Percentiles rank a stretch among this genome's conserved stretches.
Conservation (phyloP, 345 rosid genomes). For the Luvunga scandens region DNA sequence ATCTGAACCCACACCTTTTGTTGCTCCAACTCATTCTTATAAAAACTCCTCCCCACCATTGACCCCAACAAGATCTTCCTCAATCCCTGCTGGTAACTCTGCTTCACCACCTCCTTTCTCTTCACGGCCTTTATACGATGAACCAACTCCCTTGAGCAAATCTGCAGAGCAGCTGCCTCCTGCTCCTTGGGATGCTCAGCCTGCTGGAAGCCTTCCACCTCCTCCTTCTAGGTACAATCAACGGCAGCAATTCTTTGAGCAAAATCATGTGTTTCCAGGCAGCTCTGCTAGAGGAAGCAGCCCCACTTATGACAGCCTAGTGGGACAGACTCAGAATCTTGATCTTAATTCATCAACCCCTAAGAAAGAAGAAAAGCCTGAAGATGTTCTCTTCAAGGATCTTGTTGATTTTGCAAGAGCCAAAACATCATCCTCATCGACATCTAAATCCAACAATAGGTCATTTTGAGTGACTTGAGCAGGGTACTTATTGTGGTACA, state of each 20-base stretch:
- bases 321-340: conserved; percentile 61
- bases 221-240: conserved; percentile 71
- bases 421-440: conserved; percentile 65
- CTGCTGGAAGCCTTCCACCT: conserved; percentile 52
- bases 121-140: conserved; percentile 55
- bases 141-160: conserved; percentile 40
- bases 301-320: conserved; percentile 55
- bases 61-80: conserved; percentile 27
- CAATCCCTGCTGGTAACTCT: conserved; percentile 19
- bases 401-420: conserved; percentile 84
- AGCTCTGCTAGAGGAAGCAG: conserved; percentile 42
- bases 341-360: conserved; percentile 56
- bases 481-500: conserved; percentile 30
- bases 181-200: conserved; percentile 70
- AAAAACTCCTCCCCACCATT: conserved; percentile 40
- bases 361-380: conserved; percentile 61
- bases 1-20: conserved; percentile 30
- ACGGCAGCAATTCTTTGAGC: conserved; percentile 68
- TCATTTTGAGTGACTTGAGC: conserved; percentile 45
- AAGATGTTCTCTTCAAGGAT: conserved; percentile 89
- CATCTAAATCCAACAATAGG: conserved; percentile 57
- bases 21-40: conserved; percentile 31
- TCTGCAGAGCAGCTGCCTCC: conserved; percentile 63
- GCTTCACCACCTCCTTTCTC: conserved; percentile 29
- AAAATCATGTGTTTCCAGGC: conserved; percentile 19